Evolutionary conservation across 345 rosid species (phyloP).

Genomic region (Populus tremula): DNA sequence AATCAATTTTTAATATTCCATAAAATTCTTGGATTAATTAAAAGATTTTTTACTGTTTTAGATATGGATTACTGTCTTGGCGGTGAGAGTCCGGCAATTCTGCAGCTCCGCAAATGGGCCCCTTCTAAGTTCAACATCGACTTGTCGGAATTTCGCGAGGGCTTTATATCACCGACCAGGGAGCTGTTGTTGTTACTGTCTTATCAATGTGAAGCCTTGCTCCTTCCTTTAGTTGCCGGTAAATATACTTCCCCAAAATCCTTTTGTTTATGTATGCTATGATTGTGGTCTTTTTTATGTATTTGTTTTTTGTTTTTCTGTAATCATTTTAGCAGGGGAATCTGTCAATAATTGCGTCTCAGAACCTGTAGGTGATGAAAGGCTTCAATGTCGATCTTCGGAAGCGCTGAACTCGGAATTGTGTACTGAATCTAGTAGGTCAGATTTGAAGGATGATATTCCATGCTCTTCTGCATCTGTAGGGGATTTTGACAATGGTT

Average conservation of each 20-base stretch:
- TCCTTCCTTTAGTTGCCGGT: conserved; percentile 75
- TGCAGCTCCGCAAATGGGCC: conserved; percentile 82
- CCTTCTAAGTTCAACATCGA: conserved; percentile 53
- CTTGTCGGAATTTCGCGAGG: conserved; percentile 80
- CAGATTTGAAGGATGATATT: conserved; percentile 42
- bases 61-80: conserved; percentile 50
- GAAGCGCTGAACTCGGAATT: conserved; percentile 13
- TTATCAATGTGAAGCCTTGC: conserved; percentile 58
- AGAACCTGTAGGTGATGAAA: conserved; percentile 28
- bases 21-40: neutral
- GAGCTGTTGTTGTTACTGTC: conserved; percentile 64
- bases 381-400: conserved; percentile 38
- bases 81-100: conserved; percentile 47
- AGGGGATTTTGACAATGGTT: conserved; percentile 41
- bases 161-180: conserved; percentile 85
- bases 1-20: too few relatives aligned
- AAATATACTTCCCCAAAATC: conserved; percentile 13
- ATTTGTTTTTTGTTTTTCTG: conserved; percentile 4
- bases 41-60: neutral
- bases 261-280: neutral
- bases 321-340: conserved; percentile 37
- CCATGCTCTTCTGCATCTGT: conserved; percentile 52
- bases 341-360: conserved; percentile 31
- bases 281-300: conserved; percentile 3
- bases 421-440: conserved; percentile 30